Evolutionary conservation across 768 basidiomycete genomes (phyloP).

Genomic region (Suillus lakei): DNA sequence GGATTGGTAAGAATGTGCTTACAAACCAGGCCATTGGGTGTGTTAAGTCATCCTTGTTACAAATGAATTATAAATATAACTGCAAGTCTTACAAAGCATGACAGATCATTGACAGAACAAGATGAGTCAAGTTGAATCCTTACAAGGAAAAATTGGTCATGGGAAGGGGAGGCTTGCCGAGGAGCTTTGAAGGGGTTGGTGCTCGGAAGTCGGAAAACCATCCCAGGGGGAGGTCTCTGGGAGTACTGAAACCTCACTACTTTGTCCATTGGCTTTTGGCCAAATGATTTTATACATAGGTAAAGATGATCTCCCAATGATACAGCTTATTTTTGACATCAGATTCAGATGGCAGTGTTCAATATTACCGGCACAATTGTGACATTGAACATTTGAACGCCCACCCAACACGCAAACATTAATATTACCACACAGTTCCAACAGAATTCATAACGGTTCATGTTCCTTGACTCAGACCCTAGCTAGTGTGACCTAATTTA

Average conservation of each 20-base stretch:
- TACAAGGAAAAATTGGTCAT: constrained; percentile 3
- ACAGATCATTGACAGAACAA: no score
- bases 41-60: no score
- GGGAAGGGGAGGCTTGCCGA: neutral
- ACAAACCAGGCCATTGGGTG: no score
- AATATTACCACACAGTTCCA: neutral
- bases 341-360: neutral
- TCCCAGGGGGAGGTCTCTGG: neutral
- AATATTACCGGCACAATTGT: neutral
- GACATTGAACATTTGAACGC: neutral
- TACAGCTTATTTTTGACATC: neutral
- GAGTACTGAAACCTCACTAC: neutral
- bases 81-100: no score
- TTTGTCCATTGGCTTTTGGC: neutral
- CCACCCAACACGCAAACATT: neutral
- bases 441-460: neutral
- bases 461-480: neutral
- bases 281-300: neutral
- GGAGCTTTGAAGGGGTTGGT: neutral
- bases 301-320: neutral
- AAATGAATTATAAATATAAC: no score
- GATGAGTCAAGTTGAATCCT: no score
- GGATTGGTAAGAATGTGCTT: no score
- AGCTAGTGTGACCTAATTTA: no score
- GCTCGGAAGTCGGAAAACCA: neutral